These are phyloP conservation scores for Globisporangium apiculatum DNA, from an alignment of 352 stramenopile genomes.

Conservation along the genomic window DNA sequence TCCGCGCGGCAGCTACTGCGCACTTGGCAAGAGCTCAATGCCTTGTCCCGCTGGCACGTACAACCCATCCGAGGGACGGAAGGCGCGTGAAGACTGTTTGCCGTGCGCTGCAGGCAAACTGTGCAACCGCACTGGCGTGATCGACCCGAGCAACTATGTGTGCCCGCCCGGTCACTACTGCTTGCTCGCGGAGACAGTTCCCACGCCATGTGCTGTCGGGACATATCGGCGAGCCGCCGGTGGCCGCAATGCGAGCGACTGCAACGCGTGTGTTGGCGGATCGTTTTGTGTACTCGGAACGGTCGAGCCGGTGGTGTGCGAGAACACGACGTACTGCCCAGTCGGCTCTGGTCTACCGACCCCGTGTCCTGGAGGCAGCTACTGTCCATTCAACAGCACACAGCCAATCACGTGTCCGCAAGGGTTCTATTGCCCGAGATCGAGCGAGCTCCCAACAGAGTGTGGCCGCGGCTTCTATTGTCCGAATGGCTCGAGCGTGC, in stretches of 20 bases:
- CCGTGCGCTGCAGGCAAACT: slow-evolving; percentile 59
- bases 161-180: slow-evolving; percentile 79
- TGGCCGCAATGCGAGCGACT: slow-evolving; percentile 33
- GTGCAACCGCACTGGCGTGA: slow-evolving; percentile 63
- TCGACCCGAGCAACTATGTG: slow-evolving; percentile 45
- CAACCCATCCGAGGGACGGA: slow-evolving; percentile 34
- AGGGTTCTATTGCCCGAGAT: slow-evolving; percentile 69
- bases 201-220: slow-evolving; percentile 39
- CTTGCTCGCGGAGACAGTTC: slow-evolving; percentile 22
- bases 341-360: slow-evolving; percentile 34
- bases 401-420: slow-evolving; percentile 42
- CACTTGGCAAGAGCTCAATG: slow-evolving; percentile 32
- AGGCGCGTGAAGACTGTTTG: slow-evolving; percentile 41
- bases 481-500: slow-evolving; percentile 32
- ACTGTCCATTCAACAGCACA: slow-evolving; percentile 72
- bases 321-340: slow-evolving; percentile 52
- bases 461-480: slow-evolving; percentile 73
- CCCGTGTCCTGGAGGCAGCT: slow-evolving; percentile 56
- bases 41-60: slow-evolving; percentile 55
- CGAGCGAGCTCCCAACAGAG: slow-evolving; percentile 18
- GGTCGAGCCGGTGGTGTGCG: slow-evolving; percentile 43
- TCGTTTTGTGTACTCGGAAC: slow-evolving; percentile 50
- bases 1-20: slow-evolving; percentile 52
- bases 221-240: slow-evolving; percentile 28
- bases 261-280: slow-evolving; percentile 38